phyloP scores from a whole-genome alignment of 78 protist species.

The Planoprotostelium fungivorum region DNA sequence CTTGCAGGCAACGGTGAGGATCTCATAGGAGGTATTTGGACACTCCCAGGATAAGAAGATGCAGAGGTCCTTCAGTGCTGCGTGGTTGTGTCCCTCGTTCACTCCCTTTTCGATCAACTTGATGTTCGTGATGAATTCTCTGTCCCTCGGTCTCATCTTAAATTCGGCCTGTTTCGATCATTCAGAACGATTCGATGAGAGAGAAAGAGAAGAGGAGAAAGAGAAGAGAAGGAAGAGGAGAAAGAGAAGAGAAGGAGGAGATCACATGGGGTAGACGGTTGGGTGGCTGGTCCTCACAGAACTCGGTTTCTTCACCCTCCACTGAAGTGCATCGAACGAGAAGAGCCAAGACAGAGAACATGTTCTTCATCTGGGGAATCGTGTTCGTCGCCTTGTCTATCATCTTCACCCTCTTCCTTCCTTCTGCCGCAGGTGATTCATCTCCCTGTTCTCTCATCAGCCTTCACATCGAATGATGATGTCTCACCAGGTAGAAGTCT shows the following conservation, averaged over 20 bases:
- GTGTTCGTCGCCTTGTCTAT: background rate
- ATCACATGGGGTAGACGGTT: background rate
- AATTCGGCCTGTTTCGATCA: background rate
- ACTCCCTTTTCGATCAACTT: too few relatives aligned
- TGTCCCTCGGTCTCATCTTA: background rate
- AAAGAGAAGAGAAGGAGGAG: too few relatives aligned
- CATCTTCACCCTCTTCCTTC: too few relatives aligned
- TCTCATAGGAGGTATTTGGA: too few relatives aligned
- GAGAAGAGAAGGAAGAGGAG: too few relatives aligned
- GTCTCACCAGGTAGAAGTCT: conserved; percentile 33
- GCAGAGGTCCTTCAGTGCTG: too few relatives aligned
- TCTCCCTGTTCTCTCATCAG: background rate
- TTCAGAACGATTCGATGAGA: background rate
- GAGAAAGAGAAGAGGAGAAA: too few relatives aligned
- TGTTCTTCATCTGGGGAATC: background rate
- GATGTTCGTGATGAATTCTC: background rate
- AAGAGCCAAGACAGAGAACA: background rate
- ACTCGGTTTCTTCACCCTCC: background rate
- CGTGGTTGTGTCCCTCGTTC: too few relatives aligned
- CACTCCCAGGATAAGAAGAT: too few relatives aligned
- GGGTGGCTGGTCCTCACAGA: background rate
- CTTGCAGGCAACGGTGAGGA: too few relatives aligned
- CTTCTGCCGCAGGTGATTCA: too few relatives aligned
- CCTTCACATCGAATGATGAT: background rate
- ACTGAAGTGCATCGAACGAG: background rate